Conservation (phyloP, 768 basidiomycete species). For the Boletus insuetus region DNA sequence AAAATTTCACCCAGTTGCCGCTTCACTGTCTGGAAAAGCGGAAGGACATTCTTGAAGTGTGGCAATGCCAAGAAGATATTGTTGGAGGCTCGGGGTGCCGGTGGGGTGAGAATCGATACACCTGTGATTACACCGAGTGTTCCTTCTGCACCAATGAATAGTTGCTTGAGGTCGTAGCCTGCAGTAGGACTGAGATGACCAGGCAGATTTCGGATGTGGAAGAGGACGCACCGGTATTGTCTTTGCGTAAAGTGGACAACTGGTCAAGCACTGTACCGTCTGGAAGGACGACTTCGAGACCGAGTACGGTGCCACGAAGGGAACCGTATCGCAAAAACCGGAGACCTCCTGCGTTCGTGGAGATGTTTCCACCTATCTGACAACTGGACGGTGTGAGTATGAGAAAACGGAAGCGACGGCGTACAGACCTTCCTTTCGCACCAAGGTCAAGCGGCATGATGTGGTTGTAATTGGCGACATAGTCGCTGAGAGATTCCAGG, state of each 20-base stretch:
- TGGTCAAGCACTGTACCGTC: conserved; percentile 91
- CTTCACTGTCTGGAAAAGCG: conserved; percentile 80
- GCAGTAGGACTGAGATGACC: conserved; percentile 4
- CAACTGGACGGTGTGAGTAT: conserved; percentile 50
- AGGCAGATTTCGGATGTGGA: not conserved
- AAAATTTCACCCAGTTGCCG: conserved; percentile 88
- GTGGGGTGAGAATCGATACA: conserved; percentile 89
- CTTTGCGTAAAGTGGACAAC: conserved; percentile 88
- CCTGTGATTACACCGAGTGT: conserved; percentile 95
- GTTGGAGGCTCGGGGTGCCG: conserved; percentile 78
- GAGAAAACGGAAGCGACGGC: not conserved
- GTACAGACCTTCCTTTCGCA: conserved; percentile 86
- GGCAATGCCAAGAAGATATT: conserved; percentile 91
- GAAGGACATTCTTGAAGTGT: conserved; percentile 82
- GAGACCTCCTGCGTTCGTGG: conserved; percentile 98
- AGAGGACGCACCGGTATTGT: conserved; percentile 79
- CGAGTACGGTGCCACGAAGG: conserved; percentile 91
- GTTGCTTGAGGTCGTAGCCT: conserved; percentile 98
- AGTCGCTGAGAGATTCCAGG: conserved; percentile 82
- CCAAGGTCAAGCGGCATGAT: conserved; percentile 97
- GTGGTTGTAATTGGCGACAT: conserved; percentile 82
- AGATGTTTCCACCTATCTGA: conserved; percentile 96
- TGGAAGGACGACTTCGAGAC: conserved; percentile 92
- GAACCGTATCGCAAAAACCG: conserved; percentile 92
- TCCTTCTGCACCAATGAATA: conserved; percentile 97